Conservation (phyloP, 2,329 filamentous ascomycete species). For the Venturia aucupariae region DNA sequence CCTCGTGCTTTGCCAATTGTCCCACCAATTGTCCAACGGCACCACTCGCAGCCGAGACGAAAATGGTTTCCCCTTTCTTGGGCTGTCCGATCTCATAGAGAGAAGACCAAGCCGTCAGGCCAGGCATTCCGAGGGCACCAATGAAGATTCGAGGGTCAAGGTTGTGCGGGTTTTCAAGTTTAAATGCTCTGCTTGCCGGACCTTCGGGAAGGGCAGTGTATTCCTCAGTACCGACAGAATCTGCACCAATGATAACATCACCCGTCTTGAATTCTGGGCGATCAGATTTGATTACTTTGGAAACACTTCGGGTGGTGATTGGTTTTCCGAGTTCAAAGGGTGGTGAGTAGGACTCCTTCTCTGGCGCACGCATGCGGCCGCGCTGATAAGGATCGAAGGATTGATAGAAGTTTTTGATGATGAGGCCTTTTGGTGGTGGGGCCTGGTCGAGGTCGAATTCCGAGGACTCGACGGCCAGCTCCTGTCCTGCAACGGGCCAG, state of each 20-base stretch:
- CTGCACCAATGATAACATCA: slow-evolving; percentile 51
- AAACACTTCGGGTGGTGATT: slow-evolving; percentile 55
- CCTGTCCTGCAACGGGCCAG: slow-evolving; percentile 58
- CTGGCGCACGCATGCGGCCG: slow-evolving; percentile 61
- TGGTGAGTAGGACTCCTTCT: slow-evolving; percentile 57
- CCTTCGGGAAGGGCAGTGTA: slow-evolving; percentile 51
- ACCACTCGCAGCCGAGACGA: slow-evolving; percentile 69
- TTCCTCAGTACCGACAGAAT: slow-evolving; percentile 52
- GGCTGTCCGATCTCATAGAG: slow-evolving; percentile 69
- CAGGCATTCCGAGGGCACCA: slow-evolving; percentile 70
- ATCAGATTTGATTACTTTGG: slow-evolving; percentile 63
- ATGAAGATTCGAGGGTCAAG: slow-evolving; percentile 60
- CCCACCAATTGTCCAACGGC: slow-evolving; percentile 78
- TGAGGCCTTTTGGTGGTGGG: slow-evolving; percentile 56
- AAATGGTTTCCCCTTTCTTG: slow-evolving; percentile 71
- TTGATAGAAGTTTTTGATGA: slow-evolving; percentile 60
- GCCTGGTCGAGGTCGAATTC: slow-evolving; percentile 57
- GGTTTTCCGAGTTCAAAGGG: slow-evolving; percentile 54
- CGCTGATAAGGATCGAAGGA: slow-evolving; percentile 83
- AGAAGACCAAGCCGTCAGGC: slow-evolving; percentile 64
- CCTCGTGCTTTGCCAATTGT: slow-evolving; percentile 74
- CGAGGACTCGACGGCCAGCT: slow-evolving; percentile 58
- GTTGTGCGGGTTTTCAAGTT: slow-evolving; percentile 60
- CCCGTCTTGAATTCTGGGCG: slow-evolving; percentile 53
- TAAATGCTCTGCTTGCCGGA: slow-evolving; percentile 36